These are phyloP conservation scores for Colletotrichum sp. DNA, from an alignment of 2,329 filamentous ascomycete species.

Conservation along the genomic window DNA sequence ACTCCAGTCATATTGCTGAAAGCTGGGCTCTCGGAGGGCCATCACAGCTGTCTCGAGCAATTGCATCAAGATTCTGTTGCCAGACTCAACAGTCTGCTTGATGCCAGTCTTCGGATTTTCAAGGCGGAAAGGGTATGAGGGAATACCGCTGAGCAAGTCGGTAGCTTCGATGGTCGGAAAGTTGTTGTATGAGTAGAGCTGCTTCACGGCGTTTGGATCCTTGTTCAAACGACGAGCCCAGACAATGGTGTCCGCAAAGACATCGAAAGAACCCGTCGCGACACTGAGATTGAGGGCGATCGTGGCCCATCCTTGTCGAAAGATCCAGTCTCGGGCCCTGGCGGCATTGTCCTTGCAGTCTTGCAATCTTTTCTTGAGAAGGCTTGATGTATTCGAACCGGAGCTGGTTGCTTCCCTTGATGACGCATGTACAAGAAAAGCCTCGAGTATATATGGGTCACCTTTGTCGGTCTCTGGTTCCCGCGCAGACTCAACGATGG, in stretches of 20 bases:
- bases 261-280: constrained; percentile 26
- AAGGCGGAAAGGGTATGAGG: not conserved
- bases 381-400: not conserved
- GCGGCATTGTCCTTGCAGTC: constrained; percentile 26
- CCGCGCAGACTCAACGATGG: not conserved
- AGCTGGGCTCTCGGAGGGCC: not conserved
- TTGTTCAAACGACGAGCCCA: constrained; percentile 36
- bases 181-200: constrained; percentile 20
- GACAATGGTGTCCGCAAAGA: constrained; percentile 25
- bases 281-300: constrained; percentile 31
- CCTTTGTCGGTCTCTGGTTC: not conserved
- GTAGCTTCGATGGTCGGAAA: not conserved
- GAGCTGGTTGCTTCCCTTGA: not conserved
- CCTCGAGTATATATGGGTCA: not conserved
- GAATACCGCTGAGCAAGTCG: not conserved
- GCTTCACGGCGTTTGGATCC: constrained; percentile 21
- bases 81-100: not conserved
- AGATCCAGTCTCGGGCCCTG: constrained; percentile 22
- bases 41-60: not conserved
- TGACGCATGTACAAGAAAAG: not conserved
- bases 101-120: not conserved
- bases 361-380: not conserved
- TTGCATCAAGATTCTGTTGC: not conserved
- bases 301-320: constrained; percentile 28
- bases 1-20: not conserved